These are phyloP conservation scores for Cordia subcordata DNA, from an alignment of 257 asterid genomes.

Conservation along the genomic window DNA sequence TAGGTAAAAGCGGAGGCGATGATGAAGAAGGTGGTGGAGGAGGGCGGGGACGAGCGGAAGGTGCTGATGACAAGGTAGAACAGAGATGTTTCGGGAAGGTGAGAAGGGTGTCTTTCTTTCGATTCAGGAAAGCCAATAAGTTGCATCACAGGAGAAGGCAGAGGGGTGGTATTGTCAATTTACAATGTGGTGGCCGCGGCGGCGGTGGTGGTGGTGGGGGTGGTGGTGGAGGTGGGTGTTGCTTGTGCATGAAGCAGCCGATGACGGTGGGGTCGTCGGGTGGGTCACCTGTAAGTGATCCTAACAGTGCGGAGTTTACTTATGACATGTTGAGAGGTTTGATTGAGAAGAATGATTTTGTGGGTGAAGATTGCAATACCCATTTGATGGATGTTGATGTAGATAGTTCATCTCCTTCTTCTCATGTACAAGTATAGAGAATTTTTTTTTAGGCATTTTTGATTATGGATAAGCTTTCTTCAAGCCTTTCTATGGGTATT, in stretches of 20 bases:
- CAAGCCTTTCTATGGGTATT: too few species aligned
- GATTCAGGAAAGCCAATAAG: conserved; percentile 50
- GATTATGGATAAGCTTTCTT: too few species aligned
- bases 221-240: conserved; percentile 35
- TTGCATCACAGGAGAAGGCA: conserved; percentile 31
- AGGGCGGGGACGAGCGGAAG: conserved; percentile 18
- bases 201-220: conserved; percentile 16
- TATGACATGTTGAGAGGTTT: conserved; percentile 57
- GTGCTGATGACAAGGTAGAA: conserved; percentile 17
- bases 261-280: conserved; percentile 51
- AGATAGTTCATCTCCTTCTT: not conserved
- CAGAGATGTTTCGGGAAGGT: conserved; percentile 26
- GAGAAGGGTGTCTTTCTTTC: conserved; percentile 28
- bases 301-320: conserved; percentile 65
- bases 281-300: conserved; percentile 82
- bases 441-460: too few species aligned
- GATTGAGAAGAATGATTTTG: conserved; percentile 81
- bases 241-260: conserved; percentile 46
- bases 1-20: not conserved
- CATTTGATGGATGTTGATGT: conserved; percentile 31
- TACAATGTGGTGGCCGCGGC: conserved; percentile 31
- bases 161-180: conserved; percentile 31
- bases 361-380: conserved; percentile 67
- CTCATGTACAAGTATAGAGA: not conserved
- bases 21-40: conserved; percentile 6